Percentiles rank a stretch among this genome's conserved stretches.
Conservation (phyloP, 1,284 basidiomycete genomes). For the Austroboletus rostrupii region DNA sequence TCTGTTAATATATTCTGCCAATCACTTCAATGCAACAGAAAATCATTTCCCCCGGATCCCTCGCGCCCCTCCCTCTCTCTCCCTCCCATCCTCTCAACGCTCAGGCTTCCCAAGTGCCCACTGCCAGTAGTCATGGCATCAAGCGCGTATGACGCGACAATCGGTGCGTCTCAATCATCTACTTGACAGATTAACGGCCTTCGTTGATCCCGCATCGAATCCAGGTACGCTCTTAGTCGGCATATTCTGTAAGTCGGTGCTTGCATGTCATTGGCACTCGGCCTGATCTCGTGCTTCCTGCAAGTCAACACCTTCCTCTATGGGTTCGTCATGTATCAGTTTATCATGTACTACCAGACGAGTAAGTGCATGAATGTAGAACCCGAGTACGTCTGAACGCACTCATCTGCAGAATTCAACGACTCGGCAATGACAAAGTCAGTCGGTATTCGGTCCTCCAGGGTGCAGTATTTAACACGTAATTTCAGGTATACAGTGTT, state of each 20-base stretch:
- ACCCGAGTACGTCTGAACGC: neutral
- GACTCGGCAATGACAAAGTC: slow-evolving; percentile 31
- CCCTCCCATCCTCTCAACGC: neutral
- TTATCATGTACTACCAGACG: slow-evolving; percentile 38
- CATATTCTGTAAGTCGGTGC: slow-evolving; percentile 34
- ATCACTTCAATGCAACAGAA: neutral
- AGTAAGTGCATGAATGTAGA: slow-evolving; percentile 30
- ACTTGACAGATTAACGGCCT: neutral
- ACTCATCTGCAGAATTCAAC: slow-evolving; percentile 36
- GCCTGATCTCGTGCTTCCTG: neutral
- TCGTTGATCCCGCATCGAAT: neutral
- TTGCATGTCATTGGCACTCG: neutral
- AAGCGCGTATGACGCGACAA: slow-evolving; percentile 14
- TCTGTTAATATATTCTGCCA: neutral
- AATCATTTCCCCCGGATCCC: neutral
- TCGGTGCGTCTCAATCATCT: slow-evolving; percentile 7
- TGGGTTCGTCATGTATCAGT: slow-evolving; percentile 48
- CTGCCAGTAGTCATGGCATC: neutral
- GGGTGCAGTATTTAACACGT: neutral
- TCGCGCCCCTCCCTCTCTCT: neutral
- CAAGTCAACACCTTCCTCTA: slow-evolving; percentile 51
- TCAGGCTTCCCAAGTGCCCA: neutral
- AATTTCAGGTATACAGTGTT: slow-evolving; percentile 34
- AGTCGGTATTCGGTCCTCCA: neutral
- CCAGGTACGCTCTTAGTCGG: slow-evolving; percentile 38